A percentile compares a stretch with the other conserved stretches of the same genome.
Evolutionary conservation across 305 asterid species (phyloP).

Genomic region (Fraxinus paxiana): DNA sequence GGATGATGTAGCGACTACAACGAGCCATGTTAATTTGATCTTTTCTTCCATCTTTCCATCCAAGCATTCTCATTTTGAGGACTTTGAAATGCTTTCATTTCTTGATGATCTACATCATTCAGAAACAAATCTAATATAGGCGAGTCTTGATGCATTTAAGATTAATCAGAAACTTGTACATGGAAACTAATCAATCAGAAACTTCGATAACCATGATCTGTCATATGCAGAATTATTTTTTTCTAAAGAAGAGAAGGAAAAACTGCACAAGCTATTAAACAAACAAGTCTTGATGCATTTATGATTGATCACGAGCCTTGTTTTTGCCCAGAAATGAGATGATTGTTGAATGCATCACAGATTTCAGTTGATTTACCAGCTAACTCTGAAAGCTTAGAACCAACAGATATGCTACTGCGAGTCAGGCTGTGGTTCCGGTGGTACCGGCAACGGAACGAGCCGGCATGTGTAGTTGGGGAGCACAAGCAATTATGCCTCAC

Average conservation of each 20-base stretch:
- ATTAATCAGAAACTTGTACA: not conserved
- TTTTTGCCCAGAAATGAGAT: conserved; percentile 22
- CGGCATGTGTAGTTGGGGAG: conserved; percentile 60
- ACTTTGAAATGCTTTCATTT: not conserved
- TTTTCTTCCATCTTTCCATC: not conserved
- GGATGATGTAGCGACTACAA: not conserved
- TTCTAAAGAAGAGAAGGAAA: not conserved
- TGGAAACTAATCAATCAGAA: not conserved
- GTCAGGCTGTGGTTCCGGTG: conserved; percentile 35
- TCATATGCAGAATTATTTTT: not conserved
- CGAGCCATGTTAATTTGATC: not conserved
- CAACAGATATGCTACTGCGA: conserved; percentile 47
- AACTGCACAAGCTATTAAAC: conserved; percentile 5
- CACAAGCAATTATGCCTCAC: conserved; percentile 47
- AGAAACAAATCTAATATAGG: not conserved
- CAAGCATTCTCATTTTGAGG: not conserved
- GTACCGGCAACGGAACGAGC: conserved; percentile 62
- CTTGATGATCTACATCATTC: not conserved
- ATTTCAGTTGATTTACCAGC: conserved; percentile 21
- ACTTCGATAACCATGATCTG: not conserved
- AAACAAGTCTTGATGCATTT: conserved; percentile 8
- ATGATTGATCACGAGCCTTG: conserved; percentile 26
- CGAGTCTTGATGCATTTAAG: not conserved
- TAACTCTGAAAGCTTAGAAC: conserved; percentile 49
- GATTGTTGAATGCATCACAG: conserved; percentile 10